Percentiles rank a stretch among this genome's conserved stretches.
Evolutionary conservation across 345 rosid genomes (phyloP).

Genomic region (Eucalyptus camaldulensis): DNA sequence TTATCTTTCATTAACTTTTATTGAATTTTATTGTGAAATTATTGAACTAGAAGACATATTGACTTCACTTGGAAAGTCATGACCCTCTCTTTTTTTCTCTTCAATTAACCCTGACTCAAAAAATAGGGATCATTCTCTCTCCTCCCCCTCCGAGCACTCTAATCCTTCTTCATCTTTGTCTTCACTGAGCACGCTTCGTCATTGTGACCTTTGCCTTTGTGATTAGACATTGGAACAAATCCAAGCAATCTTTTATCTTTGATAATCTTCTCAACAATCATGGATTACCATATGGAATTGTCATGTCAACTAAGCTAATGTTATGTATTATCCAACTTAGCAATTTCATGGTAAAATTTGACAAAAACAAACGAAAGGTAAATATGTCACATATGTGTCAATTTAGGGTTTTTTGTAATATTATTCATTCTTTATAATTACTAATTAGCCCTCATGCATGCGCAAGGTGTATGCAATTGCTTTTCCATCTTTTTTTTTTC

Average conservation of each 20-base stretch:
- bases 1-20: no score
- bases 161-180: no score
- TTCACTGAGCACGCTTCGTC: rapidly evolving
- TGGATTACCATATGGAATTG: background rate
- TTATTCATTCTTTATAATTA: background rate
- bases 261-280: background rate
- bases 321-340: no score
- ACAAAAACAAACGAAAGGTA: rapidly evolving
- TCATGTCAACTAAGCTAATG: background rate
- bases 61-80: background rate
- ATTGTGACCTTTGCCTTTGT: rapidly evolving
- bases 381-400: no score
- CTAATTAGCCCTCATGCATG: background rate
- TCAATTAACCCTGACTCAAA: background rate
- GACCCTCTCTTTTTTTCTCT: background rate
- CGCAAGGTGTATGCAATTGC: background rate
- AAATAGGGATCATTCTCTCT: background rate
- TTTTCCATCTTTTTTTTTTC: background rate
- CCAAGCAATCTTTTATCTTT: background rate
- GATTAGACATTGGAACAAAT: background rate
- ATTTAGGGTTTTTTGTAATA: rapidly evolving
- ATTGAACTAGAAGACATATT: rapidly evolving
- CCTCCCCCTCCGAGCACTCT: no score
- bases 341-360: no score
- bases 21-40: no score